These are phyloP conservation scores for Fusarium irregulare DNA, from an alignment of 2,329 filamentous ascomycete genomes.

Conservation along the genomic window DNA sequence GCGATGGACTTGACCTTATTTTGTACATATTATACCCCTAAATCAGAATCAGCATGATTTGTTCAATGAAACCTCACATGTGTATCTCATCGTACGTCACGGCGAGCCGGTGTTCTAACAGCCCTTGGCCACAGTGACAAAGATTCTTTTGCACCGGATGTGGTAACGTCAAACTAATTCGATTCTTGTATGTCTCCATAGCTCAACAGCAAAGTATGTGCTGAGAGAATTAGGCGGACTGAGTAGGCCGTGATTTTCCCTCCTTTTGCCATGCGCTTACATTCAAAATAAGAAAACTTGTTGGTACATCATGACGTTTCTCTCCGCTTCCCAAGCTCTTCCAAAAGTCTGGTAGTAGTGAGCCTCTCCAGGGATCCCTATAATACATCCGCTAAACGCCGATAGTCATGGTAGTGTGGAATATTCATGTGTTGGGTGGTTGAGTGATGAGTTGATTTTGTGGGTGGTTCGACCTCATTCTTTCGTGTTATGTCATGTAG, in stretches of 20 bases:
- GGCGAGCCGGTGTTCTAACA: background rate
- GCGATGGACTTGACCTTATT: background rate
- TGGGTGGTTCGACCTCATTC: constrained; percentile 7
- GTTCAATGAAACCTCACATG: background rate
- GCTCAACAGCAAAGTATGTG: constrained; percentile 13
- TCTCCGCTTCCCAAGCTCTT: constrained; percentile 9
- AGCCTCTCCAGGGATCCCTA: constrained; percentile 37
- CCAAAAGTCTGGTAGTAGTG: constrained; percentile 27
- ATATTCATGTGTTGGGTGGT: constrained; percentile 30
- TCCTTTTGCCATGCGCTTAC: constrained; percentile 32
- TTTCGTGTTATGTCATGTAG: background rate
- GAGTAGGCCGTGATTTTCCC: constrained; percentile 19
- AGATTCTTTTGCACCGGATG: background rate
- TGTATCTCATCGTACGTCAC: background rate
- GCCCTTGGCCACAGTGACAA: background rate
- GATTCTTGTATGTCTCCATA: constrained; percentile 24
- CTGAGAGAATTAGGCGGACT: constrained; percentile 9
- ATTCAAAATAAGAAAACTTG: constrained; percentile 27
- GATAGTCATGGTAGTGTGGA: constrained; percentile 41
- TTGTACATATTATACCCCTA: constrained; percentile 26
- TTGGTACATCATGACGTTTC: constrained; percentile 42
- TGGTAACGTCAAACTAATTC: constrained; percentile 15
- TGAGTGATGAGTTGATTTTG: constrained; percentile 33
- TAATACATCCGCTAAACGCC: constrained; percentile 49
- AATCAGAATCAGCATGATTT: background rate